Percentiles rank a stretch among this genome's conserved stretches.
Evolutionary conservation across 345 rosid species (phyloP).

Genomic region (Citrus cavaleriei): DNA sequence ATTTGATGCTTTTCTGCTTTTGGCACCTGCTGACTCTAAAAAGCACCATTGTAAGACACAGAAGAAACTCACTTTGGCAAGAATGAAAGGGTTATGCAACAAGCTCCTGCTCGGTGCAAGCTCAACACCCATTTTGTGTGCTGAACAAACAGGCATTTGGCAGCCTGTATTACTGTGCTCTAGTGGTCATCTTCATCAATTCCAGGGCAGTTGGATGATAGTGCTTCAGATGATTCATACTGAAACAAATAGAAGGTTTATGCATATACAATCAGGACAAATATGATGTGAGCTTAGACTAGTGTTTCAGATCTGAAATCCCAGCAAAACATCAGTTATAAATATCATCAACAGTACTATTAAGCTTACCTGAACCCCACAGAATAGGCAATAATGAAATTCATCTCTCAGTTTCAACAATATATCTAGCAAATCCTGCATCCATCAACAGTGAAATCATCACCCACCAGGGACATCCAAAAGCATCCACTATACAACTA

Average conservation of each 20-base stretch:
- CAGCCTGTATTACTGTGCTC: background rate
- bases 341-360: background rate
- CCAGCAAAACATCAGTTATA: background rate
- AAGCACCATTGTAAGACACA: background rate
- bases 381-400: slow-evolving; percentile 71
- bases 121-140: background rate
- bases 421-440: slow-evolving; percentile 73
- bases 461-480: slow-evolving; percentile 1
- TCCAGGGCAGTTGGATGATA: slow-evolving; percentile 76
- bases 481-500: background rate
- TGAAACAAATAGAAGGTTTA: slow-evolving; percentile 32
- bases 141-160: background rate
- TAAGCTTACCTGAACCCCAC: slow-evolving; percentile 66
- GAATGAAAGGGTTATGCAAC: background rate
- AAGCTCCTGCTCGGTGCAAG: background rate
- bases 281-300: background rate
- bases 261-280: background rate
- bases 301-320: background rate
- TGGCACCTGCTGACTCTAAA: background rate
- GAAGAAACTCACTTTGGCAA: background rate
- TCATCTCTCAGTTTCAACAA: slow-evolving; percentile 75
- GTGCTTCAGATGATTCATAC: slow-evolving; percentile 84
- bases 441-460: slow-evolving; percentile 15
- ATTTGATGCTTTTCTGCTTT: background rate
- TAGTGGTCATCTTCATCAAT: slow-evolving; percentile 74